Evolutionary conservation across 2,329 filamentous ascomycete genomes (phyloP), one percentile per base, ranked within the genome.

Genomic region (Botrytis squamosa): DNA sequence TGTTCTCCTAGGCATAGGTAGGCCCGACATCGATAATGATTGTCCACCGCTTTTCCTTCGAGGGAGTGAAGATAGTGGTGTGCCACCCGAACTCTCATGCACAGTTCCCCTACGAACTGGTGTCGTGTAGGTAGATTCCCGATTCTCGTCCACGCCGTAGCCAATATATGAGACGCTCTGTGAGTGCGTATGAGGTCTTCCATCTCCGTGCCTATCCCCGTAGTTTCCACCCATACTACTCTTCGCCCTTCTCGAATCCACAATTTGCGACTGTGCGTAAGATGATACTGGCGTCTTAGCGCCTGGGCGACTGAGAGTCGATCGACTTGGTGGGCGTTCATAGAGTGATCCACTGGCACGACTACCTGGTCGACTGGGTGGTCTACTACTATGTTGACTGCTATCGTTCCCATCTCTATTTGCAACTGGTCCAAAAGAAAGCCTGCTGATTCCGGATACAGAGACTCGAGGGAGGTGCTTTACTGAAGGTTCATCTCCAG

Each of bases 381-480:
- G 62, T 52, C 46, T 42, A 49, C 46, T 75, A 70, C 68, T 78
- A 75, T 62, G 67, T 76, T 33, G 67, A 72, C 29, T 67, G 25
- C 65, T 70, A 40, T 70, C 65, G 14, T 73, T 63, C 33, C 66
- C 72, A 29, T 79, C 77, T 12, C 89, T 86, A 78, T 87, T 88
- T 4, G 90, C 88, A 16, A 90, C 83, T 2, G 88, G 87, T 1
- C 89, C 89, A 79, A 91, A 91, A 1, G 90, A 91, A 10, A 92
- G 82, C 22, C 90, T 86, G 76, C 88, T 88, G 62, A 91, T 86
- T 49, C 89, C 87, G 14, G 89, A 90, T 46, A 87, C 87, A 75
- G 89, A 91, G 75, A 91, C 85, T 74, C 89, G 85, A 29, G 88
- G 84, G 44, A 88, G 84, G 78, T 91, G 88, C 79, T 84, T 87